Conservation (phyloP, 495 filamentous ascomycete genomes). For the Aspergillus heteromorphus region DNA sequence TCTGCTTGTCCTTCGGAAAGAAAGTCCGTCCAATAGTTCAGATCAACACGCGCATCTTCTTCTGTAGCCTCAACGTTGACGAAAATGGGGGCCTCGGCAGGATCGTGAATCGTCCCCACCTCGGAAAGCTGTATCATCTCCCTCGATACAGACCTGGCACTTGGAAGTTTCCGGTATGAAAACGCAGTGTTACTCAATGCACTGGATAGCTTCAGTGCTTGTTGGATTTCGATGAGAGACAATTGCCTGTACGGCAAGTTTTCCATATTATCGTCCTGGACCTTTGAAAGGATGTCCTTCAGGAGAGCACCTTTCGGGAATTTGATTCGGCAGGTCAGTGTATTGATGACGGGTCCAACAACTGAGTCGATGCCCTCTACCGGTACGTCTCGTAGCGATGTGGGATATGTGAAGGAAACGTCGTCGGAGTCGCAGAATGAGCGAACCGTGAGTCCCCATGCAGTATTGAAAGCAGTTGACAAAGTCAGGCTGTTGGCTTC, state of each 20-base stretch:
- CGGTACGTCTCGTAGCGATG: constrained; percentile 46
- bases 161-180: constrained; percentile 39
- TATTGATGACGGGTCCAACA: constrained; percentile 51
- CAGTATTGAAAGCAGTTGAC: constrained; percentile 47
- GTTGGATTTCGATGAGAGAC: constrained; percentile 51
- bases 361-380: constrained; percentile 41
- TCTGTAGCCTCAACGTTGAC: constrained; percentile 50
- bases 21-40: constrained; percentile 54
- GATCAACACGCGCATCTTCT: constrained; percentile 39
- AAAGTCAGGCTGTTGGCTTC: constrained; percentile 44
- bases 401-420: constrained; percentile 50
- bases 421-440: constrained; percentile 45
- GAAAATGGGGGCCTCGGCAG: constrained; percentile 51
- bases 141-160: constrained; percentile 12
- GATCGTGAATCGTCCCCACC: constrained; percentile 45
- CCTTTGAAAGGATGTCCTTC: constrained; percentile 26
- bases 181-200: constrained; percentile 40
- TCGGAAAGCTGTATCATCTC: constrained; percentile 35
- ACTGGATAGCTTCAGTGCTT: constrained; percentile 26
- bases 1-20: constrained; percentile 44
- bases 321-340: constrained; percentile 37
- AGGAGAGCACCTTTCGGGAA: neutral
- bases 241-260: constrained; percentile 42
- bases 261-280: constrained; percentile 49
- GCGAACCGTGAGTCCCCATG: constrained; percentile 50